Conservation (phyloP, 768 basidiomycete species). For the Serendipita vermifera region DNA sequence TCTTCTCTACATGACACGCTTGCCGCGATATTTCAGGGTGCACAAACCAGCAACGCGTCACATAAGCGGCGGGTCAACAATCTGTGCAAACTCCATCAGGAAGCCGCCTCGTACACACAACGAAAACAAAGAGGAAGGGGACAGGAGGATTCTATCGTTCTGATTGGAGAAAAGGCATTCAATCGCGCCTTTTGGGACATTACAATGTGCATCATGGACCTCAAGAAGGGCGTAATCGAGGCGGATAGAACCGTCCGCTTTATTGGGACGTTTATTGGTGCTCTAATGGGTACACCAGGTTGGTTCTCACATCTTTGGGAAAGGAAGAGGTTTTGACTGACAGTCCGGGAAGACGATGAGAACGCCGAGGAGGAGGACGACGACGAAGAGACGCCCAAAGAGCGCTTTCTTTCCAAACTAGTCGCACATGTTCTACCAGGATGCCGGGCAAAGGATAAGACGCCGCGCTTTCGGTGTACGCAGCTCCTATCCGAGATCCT, state of each 20-base stretch:
- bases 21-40: slow-evolving; percentile 67
- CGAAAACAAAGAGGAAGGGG: slow-evolving; percentile 30
- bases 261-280: slow-evolving; percentile 36
- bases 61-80: slow-evolving; percentile 83
- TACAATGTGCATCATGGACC: slow-evolving; percentile 31
- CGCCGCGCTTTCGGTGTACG: neutral
- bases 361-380: neutral
- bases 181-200: slow-evolving; percentile 24
- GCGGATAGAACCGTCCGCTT: slow-evolving; percentile 78
- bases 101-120: slow-evolving; percentile 45
- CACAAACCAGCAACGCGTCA: slow-evolving; percentile 56
- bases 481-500: slow-evolving; percentile 3
- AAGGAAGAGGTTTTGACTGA: too few species aligned
- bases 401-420: neutral
- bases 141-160: slow-evolving; percentile 25
- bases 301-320: neutral
- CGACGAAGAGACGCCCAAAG: neutral
- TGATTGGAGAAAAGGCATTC: slow-evolving; percentile 68
- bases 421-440: neutral
- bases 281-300: neutral
- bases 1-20: slow-evolving; percentile 21
- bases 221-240: slow-evolving; percentile 67
- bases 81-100: slow-evolving; percentile 62
- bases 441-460: slow-evolving; percentile 4
- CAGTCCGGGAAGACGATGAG: too few species aligned